Evolutionary conservation across 129 eudicot genomes (phyloP), one percentile per base, ranked within the genome.

Genomic region (Saussurea involucrata): DNA sequence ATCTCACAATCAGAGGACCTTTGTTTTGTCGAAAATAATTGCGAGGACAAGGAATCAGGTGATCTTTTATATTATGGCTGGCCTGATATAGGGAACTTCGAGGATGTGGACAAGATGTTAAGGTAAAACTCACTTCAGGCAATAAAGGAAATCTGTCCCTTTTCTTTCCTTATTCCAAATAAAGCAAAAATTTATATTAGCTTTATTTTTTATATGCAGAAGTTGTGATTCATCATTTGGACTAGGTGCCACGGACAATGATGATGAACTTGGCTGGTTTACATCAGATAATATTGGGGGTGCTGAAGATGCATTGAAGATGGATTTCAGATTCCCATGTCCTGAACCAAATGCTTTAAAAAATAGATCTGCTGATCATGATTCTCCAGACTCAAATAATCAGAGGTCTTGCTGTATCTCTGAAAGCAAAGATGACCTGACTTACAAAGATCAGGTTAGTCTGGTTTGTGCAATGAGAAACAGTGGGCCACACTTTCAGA

Each of bases 71-170:
- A 83, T 57, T 91, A 88, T 76, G 85, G 77, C 40, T 95, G 96
- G 99, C 81, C 96, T 70, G 97, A 89, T 36, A 85, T 92, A 27
- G 95, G 87, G 32, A 91, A 87, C 81, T 89, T 95, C 28, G 99
- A 92, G 69, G 99, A 95, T 75, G 96, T 95, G 53, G 98, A 89
- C 87, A 78, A 82, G 85, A 89, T 95, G 88, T 85, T 95, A 76
- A 89, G 99, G 99, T 95, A 78, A 61, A 63, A 40, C 66, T 63
- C 17, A 44, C 40, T 63, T 37, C 63, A 27, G 36, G 37, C 58
- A 53, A 24, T 8, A 20, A 66, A 53, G 5, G 11, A 25, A n/a
- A 34, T 13, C 1, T 32, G 68, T 31, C 28, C 34, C 63, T 37
- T 31, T 40, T 74, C 24, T 71, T 40, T 66, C 15, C 7, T 34